phyloP scores from a whole-genome alignment of 768 basidiomycete species.

The Lactifluus volemus region DNA sequence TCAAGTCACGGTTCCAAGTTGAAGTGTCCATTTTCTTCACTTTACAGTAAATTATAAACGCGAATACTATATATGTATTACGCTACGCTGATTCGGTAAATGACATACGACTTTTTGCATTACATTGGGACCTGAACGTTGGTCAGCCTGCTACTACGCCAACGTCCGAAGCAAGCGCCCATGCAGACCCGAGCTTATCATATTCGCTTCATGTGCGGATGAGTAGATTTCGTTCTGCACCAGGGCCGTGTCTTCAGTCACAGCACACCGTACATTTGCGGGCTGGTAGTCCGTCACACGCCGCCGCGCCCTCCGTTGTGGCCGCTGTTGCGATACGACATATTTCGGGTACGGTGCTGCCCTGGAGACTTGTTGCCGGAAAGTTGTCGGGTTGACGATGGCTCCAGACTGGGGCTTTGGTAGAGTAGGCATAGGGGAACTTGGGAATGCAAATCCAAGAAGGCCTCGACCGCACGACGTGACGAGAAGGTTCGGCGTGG shows the following conservation, averaged over 20 bases:
- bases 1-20: no score
- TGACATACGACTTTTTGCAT: no score
- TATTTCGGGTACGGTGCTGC: not conserved
- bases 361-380: not conserved
- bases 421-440: not conserved
- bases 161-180: no score
- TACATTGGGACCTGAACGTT: no score
- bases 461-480: not conserved
- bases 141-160: no score
- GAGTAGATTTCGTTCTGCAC: not conserved
- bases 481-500: not conserved
- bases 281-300: not conserved
- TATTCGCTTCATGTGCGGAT: not conserved
- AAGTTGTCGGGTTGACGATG: not conserved
- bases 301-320: not conserved
- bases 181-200: no score
- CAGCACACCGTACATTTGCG: not conserved
- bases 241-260: not conserved
- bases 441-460: not conserved
- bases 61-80: no score
- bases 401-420: not conserved
- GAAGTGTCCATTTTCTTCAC: no score
- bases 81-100: no score
- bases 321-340: not conserved
- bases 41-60: no score